These are phyloP conservation scores for Ogataea chonburiensis DNA, from an alignment of 805 yeast species.

Conservation along the genomic window DNA sequence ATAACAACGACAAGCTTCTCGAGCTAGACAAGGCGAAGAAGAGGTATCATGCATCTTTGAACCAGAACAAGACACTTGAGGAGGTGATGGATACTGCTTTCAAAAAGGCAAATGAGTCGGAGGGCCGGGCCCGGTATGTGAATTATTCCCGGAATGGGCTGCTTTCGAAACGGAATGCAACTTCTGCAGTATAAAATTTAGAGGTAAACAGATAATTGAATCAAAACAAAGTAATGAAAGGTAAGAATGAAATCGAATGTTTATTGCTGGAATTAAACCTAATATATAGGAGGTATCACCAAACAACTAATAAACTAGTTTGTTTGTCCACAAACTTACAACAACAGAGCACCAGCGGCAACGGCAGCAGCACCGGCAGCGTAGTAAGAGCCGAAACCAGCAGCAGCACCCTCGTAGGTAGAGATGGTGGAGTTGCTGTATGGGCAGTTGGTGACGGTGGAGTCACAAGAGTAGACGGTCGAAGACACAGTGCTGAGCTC, in stretches of 20 bases:
- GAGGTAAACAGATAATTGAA: no score
- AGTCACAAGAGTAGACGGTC: slow-evolving; percentile 40
- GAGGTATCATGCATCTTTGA: slow-evolving; percentile 8
- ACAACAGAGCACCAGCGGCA: slow-evolving; percentile 37
- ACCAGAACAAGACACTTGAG: slow-evolving; percentile 14
- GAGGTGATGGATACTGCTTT: slow-evolving; percentile 18
- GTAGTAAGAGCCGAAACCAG: slow-evolving; percentile 28
- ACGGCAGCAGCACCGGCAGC: slow-evolving; percentile 36
- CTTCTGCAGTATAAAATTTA: slow-evolving; percentile 18
- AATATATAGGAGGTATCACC: slow-evolving; percentile 15
- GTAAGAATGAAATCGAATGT: slow-evolving; percentile 4
- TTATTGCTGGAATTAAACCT: slow-evolving; percentile 12
- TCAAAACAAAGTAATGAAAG: neutral
- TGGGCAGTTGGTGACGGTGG: slow-evolving; percentile 46
- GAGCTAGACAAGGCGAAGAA: slow-evolving; percentile 14
- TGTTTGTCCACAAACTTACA: slow-evolving; percentile 23
- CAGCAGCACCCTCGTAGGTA: slow-evolving; percentile 37
- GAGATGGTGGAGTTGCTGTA: slow-evolving; percentile 29
- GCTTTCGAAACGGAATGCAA: slow-evolving; percentile 19
- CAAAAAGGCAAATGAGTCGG: slow-evolving; percentile 22
- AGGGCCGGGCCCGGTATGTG: slow-evolving; percentile 26
- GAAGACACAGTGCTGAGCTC: slow-evolving; percentile 37
- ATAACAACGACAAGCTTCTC: slow-evolving; percentile 1
- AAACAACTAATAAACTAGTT: slow-evolving; percentile 7
- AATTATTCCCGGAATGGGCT: slow-evolving; percentile 28